Evolutionary conservation across 1,284 basidiomycete species (phyloP), one percentile per base, ranked within the genome.

Genomic region (Thecaphora thlaspeos): DNA sequence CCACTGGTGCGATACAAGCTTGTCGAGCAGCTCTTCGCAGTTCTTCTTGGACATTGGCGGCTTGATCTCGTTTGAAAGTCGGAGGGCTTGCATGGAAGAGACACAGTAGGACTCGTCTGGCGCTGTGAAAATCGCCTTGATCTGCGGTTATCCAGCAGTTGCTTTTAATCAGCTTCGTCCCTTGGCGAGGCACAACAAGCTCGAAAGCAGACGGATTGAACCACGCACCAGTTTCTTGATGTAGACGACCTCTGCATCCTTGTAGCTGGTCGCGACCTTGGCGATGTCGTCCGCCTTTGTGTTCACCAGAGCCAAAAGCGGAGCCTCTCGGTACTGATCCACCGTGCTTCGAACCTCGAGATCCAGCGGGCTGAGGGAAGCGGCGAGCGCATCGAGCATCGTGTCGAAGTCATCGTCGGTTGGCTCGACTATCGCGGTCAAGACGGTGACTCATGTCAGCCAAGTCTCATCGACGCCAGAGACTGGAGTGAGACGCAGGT

Each of bases 121-220:
- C 10, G 90, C 87, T 14, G 87, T 82, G 83, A 91, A 88, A 70
- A 93, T 91, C 80, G 88, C 87, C 70, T 91, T 88, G 39, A 93
- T 82, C 90, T 92, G 55, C 7, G 11, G 38, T 21, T 14, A 30
- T 30, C 14, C 8, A 30, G 4, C 43, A 24, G 10, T 24, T 14
- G 8, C 21, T 17, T n/a, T 2, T 17, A 7, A n/a, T n/a, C n/a
- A n/a, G n/a, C n/a, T n/a, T n/a, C n/a, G n/a, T n/a, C n/a, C n/a
- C n/a, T n/a, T n/a, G n/a, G n/a, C n/a, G n/a, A n/a, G n/a, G n/a
- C n/a, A n/a, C n/a, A n/a, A n/a, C n/a, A n/a, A n/a, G n/a, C 26
- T 5, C 26, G 7, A 11, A 11, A 7, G 26, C 26, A 11, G 11
- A 7, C 26, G 7, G 26, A 5, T 11, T 5, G 26, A 11, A 7